Base-by-base conservation (phyloP, 352 stramenopile genomes). In the Peronospora belbahrii region DNA sequence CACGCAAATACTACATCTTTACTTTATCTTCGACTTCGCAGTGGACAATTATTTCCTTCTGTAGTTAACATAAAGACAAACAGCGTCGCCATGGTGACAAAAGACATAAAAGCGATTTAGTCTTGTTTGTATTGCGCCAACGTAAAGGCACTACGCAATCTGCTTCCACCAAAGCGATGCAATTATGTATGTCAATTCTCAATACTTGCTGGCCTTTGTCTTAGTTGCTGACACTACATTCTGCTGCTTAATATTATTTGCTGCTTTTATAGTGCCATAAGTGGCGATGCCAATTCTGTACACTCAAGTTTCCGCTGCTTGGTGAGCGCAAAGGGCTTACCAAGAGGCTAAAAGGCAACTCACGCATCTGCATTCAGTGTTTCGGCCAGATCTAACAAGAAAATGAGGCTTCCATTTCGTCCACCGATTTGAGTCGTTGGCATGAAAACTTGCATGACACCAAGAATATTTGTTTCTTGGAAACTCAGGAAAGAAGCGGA, bases 281-380 rank as follows among this genome's bases (percentile, higher is more conserved):
- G 47, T 73, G 56, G 58, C 70, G 72, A 40, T 82, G 70, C 42
- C 67, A 79, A 55, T 82, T 82, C 48, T 82, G 70, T 42, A 82
- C 70, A 19, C 65, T 82, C 47, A 73, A 69, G 48, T 72, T 82
- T 31, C 70, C 70, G 30, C 48, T 82, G 27, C 25, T 82, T 14
- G 55, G 57, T 2, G 52, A 59, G 19, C 56, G 59, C 23, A 74
- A 69, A 31, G 56, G 59, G 8, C 56, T 79, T 5, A 62, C 70
- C 6, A 76, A 74, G 50, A 46, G 33, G 36, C 52, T 82, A 24
- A 82, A 82, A 41, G 62, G 65, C 17, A 82, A 82, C 52, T 63
- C 67, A 36, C 67, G 67, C 53, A 74, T 82, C 42, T 82, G 70
- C 25, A 32, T 77, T 4, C 53, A 65, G 48, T 82, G 70, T 39